Percentiles rank a stretch among this genome's conserved stretches.
Evolutionary conservation across 352 stramenopile species (phyloP).

Genomic region (Globisporangium uncinulatum): DNA sequence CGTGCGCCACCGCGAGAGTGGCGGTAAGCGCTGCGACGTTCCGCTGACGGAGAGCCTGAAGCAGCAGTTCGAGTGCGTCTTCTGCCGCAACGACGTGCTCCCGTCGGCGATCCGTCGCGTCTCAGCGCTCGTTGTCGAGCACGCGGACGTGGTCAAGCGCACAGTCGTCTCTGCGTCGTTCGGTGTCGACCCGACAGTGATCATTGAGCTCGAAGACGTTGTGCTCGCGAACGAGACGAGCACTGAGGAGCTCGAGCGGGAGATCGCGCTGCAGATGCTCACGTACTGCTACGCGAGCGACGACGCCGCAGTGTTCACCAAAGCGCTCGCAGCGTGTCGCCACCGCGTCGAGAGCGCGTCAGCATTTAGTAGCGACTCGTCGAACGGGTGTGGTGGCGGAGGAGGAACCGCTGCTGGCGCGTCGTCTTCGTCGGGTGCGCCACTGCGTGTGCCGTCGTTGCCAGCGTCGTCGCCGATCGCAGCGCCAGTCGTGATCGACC

Average conservation of each 20-base stretch:
- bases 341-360: conserved; percentile 23
- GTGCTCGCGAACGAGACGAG: conserved; percentile 34
- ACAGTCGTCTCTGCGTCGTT: conserved; percentile 39
- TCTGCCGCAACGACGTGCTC: conserved; percentile 30
- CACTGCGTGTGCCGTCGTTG: conserved; percentile 23
- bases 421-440: too few relatives aligned
- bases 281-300: conserved; percentile 24
- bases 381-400: background rate
- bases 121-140: conserved; percentile 40
- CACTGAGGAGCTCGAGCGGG: conserved; percentile 37
- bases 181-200: conserved; percentile 28
- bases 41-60: conserved; percentile 34
- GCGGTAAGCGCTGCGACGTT: conserved; percentile 21
- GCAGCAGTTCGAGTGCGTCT: conserved; percentile 32
- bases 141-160: conserved; percentile 36
- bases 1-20: conserved; percentile 17
- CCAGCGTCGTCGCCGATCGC: conserved; percentile 36
- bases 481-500: conserved; percentile 31
- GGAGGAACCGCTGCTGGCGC: background rate
- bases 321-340: conserved; percentile 35
- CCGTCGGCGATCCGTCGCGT: conserved; percentile 29
- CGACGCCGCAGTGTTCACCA: conserved; percentile 34
- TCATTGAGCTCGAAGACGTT: conserved; percentile 39
- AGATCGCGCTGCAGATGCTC: conserved; percentile 39
- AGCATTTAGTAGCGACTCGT: background rate